These are phyloP conservation scores for Solanum hybrid DNA, from an alignment of 305 asterid genomes.

Conservation along the genomic window DNA sequence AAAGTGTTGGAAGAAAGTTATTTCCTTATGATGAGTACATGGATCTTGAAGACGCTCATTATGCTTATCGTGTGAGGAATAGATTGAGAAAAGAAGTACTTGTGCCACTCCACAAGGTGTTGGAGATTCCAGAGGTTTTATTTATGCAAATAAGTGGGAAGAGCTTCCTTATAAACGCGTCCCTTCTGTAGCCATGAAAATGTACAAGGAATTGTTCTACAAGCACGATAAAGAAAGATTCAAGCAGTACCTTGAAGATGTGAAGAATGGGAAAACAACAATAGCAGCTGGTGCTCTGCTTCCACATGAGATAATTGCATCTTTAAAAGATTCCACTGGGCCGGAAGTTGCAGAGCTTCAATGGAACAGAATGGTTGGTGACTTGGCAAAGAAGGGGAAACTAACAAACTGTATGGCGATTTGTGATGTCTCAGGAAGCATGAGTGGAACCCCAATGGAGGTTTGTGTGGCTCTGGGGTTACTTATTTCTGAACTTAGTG, in stretches of 20 bases:
- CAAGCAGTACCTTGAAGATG: conserved; percentile 16
- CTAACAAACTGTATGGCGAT: conserved; percentile 18
- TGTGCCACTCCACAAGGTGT: conserved; percentile 13
- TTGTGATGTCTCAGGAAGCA: conserved; percentile 21
- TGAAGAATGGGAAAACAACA: conserved; percentile 16
- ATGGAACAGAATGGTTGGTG: conserved; percentile 22
- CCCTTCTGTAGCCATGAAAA: conserved; percentile 24
- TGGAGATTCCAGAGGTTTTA: conserved; percentile 28
- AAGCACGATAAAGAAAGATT: conserved; percentile 20
- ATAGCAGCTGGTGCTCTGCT: conserved; percentile 23
- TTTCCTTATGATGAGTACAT: background rate
- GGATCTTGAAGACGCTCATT: background rate
- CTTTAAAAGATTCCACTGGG: background rate
- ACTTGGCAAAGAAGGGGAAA: conserved; percentile 13
- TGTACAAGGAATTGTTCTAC: conserved; percentile 13
- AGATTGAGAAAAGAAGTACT: conserved; percentile 2
- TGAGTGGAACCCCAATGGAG: conserved; percentile 20
- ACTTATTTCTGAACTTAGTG: conserved; percentile 21
- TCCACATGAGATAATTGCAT: conserved; percentile 18
- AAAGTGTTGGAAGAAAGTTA: background rate
- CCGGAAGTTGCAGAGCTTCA: conserved; percentile 23
- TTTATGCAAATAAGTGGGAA: conserved; percentile 15
- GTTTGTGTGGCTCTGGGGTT: conserved; percentile 22
- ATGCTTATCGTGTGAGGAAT: background rate
- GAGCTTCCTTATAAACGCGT: conserved; percentile 18